phyloP scores from a whole-genome alignment of 805 yeast genomes.

The Priceomyces medius region DNA sequence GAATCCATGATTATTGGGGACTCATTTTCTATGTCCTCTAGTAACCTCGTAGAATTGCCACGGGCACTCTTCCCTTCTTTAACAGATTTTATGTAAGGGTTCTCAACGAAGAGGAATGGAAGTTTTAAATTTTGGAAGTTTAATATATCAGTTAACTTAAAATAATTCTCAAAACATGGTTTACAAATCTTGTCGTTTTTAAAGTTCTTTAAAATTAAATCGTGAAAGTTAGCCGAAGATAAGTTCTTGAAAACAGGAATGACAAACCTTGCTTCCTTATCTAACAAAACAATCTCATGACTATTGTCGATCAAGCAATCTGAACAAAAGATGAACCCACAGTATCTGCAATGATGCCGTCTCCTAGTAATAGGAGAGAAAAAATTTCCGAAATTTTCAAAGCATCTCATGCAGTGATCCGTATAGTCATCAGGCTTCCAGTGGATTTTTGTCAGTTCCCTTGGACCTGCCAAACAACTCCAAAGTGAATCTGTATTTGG shows the following conservation, averaged over 20 bases:
- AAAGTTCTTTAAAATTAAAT: slow-evolving; percentile 10
- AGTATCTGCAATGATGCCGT: slow-evolving; percentile 52
- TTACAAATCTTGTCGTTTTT: slow-evolving; percentile 33
- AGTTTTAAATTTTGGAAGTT: slow-evolving; percentile 8
- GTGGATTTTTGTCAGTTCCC: slow-evolving; percentile 51
- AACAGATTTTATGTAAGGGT: slow-evolving; percentile 23
- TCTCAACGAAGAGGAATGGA: slow-evolving; percentile 29
- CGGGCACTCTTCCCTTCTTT: slow-evolving; percentile 2
- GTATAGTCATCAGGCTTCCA: slow-evolving; percentile 49
- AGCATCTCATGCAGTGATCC: slow-evolving; percentile 44
- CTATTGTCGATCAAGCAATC: slow-evolving; percentile 18
- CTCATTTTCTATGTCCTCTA: slow-evolving; percentile 2
- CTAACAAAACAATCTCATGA: slow-evolving; percentile 19
- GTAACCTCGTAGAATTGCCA: neutral
- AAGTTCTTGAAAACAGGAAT: slow-evolving; percentile 33
- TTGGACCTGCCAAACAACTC: slow-evolving; percentile 6
- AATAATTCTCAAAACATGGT: slow-evolving; percentile 28
- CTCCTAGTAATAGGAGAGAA: slow-evolving; percentile 27
- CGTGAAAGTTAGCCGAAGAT: slow-evolving; percentile 4
- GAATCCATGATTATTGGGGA: slow-evolving; percentile 6
- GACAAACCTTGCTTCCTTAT: slow-evolving; percentile 30
- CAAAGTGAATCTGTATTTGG: neutral
- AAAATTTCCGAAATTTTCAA: slow-evolving; percentile 30
- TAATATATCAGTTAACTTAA: slow-evolving; percentile 11
- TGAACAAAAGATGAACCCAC: slow-evolving; percentile 48